These are phyloP conservation scores for Pichia exigua DNA, from an alignment of 805 yeast species.

Conservation along the genomic window DNA sequence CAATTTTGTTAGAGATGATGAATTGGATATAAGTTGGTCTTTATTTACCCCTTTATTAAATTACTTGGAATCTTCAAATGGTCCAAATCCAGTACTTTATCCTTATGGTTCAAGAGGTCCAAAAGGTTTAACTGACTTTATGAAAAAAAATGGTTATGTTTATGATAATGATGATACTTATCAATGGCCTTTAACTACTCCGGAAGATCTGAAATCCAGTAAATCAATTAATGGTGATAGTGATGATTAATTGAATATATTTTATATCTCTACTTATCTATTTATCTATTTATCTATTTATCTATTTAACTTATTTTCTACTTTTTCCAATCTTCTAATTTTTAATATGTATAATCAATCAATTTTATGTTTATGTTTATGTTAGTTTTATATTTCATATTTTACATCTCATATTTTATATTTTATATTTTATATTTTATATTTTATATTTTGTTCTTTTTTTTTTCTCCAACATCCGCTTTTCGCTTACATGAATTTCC, in stretches of 20 bases:
- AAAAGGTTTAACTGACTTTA: slow-evolving; percentile 46
- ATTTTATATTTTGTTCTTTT: no score
- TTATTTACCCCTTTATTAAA: slow-evolving; percentile 88
- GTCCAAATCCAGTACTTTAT: slow-evolving; percentile 62
- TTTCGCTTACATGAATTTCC: no score
- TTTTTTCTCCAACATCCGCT: no score
- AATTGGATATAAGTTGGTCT: slow-evolving; percentile 87
- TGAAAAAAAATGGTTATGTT: slow-evolving; percentile 66
- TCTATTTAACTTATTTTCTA: no score
- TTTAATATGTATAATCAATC: no score
- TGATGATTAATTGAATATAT: no score
- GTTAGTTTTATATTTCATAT: no score
- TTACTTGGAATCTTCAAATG: slow-evolving; percentile 62
- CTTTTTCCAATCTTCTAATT: background rate
- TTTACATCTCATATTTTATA: no score
- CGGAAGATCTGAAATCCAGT: slow-evolving; percentile 25
- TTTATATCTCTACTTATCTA: no score
- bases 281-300: no score
- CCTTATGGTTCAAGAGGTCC: slow-evolving; percentile 95
- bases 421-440: no score
- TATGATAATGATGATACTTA: slow-evolving; percentile 57
- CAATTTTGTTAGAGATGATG: slow-evolving; percentile 96
- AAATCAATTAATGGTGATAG: slow-evolving; percentile 12
- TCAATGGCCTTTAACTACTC: slow-evolving; percentile 86
- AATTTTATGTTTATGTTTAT: no score